Percentiles rank a stretch among this genome's conserved stretches.
Evolutionary conservation across 106 monocot genomes (phyloP).

Genomic region (Dioscorea alata): DNA sequence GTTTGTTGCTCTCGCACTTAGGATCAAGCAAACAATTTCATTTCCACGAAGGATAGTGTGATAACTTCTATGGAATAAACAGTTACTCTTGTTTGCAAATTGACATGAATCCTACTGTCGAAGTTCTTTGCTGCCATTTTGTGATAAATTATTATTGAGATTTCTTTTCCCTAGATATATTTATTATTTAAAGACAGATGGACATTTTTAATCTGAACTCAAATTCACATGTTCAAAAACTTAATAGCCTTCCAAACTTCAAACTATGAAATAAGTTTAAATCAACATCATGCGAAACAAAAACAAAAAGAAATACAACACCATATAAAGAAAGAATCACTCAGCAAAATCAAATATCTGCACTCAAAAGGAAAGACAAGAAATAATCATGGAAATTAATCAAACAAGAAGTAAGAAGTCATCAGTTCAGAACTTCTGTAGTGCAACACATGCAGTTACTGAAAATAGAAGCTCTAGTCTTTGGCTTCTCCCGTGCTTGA

Average conservation of each 20-base stretch:
- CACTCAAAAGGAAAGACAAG: not conserved
- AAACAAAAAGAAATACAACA: not conserved
- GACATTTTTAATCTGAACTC: too few relatives aligned
- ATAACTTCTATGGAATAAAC: too few relatives aligned
- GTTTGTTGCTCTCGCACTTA: not conserved
- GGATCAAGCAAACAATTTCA: not conserved
- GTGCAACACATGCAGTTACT: constrained; percentile 23
- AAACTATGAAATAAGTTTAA: not conserved
- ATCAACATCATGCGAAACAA: not conserved
- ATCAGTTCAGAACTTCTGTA: constrained; percentile 12
- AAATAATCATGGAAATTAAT: not conserved
- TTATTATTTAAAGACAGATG: too few relatives aligned
- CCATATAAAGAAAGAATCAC: not conserved
- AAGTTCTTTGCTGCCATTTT: too few relatives aligned
- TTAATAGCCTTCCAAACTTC: not conserved
- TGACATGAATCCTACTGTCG: too few relatives aligned
- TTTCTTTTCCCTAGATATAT: too few relatives aligned
- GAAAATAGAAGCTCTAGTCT: constrained; percentile 19
- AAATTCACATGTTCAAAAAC: too few relatives aligned
- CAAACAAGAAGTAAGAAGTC: not conserved
- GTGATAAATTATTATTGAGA: too few relatives aligned
- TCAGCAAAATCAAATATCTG: not conserved
- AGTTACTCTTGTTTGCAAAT: too few relatives aligned
- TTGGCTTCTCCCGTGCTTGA: constrained; percentile 12
- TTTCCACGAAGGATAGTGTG: not conserved